Percentiles rank a stretch among this genome's conserved stretches.
phyloP scores from a whole-genome alignment of 2,329 filamentous ascomycete genomes.

The Cercospora sp. region DNA sequence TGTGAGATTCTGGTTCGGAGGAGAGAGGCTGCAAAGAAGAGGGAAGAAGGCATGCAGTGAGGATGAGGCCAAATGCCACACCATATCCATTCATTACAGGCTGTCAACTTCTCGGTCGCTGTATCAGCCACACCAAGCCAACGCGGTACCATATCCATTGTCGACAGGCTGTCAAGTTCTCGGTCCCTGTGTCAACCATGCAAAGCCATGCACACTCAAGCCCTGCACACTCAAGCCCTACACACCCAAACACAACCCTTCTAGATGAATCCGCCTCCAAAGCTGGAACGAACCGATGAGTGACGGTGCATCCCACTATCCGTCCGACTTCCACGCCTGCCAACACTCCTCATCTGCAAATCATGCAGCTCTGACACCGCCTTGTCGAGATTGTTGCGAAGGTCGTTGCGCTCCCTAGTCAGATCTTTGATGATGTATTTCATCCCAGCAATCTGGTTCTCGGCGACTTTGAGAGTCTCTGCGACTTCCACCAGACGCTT shows the following conservation, averaged over 20 bases:
- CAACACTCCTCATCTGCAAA: not conserved
- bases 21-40: constrained; percentile 59
- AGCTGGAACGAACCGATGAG: constrained; percentile 11
- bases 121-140: not conserved
- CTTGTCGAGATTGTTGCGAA: not conserved
- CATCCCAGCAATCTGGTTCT: constrained; percentile 1
- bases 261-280: not conserved
- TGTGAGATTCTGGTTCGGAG: constrained; percentile 67
- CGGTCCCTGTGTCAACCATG: not conserved
- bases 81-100: not conserved
- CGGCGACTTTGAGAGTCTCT: not conserved
- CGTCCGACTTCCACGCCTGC: not conserved
- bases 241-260: not conserved
- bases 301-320: not conserved
- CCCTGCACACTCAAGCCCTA: not conserved
- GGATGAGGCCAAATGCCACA: not conserved
- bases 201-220: not conserved
- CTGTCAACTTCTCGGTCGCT: not conserved
- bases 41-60: constrained; percentile 50
- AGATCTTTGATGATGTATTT: not conserved
- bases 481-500: constrained; percentile 2
- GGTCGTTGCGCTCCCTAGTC: constrained; percentile 3
- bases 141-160: not conserved
- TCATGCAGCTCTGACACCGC: constrained; percentile 6
- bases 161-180: not conserved